Evolutionary conservation across 129 eudicot genomes (phyloP), one percentile per base, ranked within the genome.

Genomic region (Erigeron canadensis): DNA sequence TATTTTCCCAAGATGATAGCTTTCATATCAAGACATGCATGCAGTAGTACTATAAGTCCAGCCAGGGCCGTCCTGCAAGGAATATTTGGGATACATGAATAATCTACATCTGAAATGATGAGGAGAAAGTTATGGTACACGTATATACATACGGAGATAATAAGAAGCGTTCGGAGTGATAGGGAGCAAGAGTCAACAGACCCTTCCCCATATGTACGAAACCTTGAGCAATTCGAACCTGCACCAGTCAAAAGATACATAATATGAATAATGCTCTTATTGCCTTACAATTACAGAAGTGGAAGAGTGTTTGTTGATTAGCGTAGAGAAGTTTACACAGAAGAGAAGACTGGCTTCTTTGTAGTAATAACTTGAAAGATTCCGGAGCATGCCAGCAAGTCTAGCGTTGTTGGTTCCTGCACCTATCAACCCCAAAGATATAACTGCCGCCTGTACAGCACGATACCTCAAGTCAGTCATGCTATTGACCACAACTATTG

Each of bases 211-310:
- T 60, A 77, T 93, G 98, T 12, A 89, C 96, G 46, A 93, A 84
- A 78, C 96, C 98, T 83, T 93, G 98, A 47, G 96, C 98, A 80
- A 93, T 93, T 59, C 98, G 91, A 17, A 92, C 98, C 98, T 92
- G 83, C 75, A 77, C 12, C 53, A 62, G 37, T 63, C 34, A 28
- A 28, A 17, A 40, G 39, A 39, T 43, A 44, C n/a, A 41, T 5
- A 74, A 58, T 40, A 47, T 63, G 59, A 44, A 44, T 17, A 70
- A n/a, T 6, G 40, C 12, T 40, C 12, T 5, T 16, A 63, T 50
- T 4, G 16, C 13, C 55, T 8, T 39, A 17, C 19, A 70, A 67
- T 46, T 19, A 46, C 1, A 19, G 8, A 23, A 71, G 11, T 65
- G 18, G 23, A 42, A n/a, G 34, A 50, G 66, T 44, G 46, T 6